phyloP scores from a whole-genome alignment of 2,329 filamentous ascomycete genomes.

The Pyrenochaeta sp. region DNA sequence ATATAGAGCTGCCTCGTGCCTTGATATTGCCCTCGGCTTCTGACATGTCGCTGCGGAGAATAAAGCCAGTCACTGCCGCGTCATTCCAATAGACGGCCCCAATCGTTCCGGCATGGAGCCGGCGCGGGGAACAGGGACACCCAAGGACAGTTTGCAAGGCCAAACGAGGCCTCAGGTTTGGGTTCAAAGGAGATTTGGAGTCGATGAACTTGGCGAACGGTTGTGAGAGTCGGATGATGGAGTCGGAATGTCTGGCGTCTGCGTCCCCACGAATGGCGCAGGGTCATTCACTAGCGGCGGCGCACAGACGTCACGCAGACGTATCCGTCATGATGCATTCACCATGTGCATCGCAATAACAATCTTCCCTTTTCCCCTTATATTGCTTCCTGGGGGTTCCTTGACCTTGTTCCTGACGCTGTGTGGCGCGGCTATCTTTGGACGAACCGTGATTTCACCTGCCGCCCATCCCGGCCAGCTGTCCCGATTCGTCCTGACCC shows the following conservation, averaged over 20 bases:
- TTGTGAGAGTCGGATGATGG: background rate
- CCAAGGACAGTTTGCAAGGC: too few species aligned
- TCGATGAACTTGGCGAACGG: background rate
- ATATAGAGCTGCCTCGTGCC: too few species aligned
- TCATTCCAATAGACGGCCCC: too few species aligned
- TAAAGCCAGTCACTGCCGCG: too few species aligned
- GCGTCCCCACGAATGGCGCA: slow-evolving; percentile 10
- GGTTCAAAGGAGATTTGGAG: background rate
- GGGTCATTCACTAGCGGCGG: slow-evolving; percentile 1
- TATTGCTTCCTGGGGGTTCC: slow-evolving; percentile 1
- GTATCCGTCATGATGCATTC: slow-evolving; percentile 5
- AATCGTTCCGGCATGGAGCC: too few species aligned
- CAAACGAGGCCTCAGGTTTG: background rate
- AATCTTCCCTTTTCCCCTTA: background rate
- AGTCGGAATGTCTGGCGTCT: slow-evolving; percentile 2
- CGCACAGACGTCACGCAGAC: slow-evolving; percentile 7
- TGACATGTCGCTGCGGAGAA: too few species aligned
- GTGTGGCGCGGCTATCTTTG: slow-evolving; percentile 9
- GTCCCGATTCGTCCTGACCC: slow-evolving; percentile 3
- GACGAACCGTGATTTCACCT: background rate
- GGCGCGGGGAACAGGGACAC: too few species aligned
- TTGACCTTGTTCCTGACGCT: background rate
- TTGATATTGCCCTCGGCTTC: too few species aligned
- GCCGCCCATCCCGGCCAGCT: slow-evolving; percentile 1
- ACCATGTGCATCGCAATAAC: background rate